These are phyloP conservation scores for Backusella liffmaniae DNA, from an alignment of 192 early-diverging fungal species.

Conservation along the genomic window DNA sequence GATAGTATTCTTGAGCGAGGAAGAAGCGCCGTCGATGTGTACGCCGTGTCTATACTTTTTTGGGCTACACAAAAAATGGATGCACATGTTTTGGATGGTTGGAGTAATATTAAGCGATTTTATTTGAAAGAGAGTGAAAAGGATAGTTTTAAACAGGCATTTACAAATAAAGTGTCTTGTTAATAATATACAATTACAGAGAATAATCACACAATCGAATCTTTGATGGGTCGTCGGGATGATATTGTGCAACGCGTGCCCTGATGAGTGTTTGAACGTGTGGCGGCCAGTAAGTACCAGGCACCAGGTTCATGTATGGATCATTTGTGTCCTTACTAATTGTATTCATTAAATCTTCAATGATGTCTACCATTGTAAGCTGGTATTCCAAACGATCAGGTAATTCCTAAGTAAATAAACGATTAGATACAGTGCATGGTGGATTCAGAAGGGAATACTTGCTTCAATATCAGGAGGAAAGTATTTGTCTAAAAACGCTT, in stretches of 20 bases:
- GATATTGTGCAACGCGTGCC: conserved; percentile 46
- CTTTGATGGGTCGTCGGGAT: conserved; percentile 44
- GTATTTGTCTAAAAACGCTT: conserved; percentile 31
- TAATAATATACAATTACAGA: background rate
- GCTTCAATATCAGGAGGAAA: conserved; percentile 31
- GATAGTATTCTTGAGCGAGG: background rate
- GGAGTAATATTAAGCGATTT: background rate
- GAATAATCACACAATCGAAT: conserved; percentile 25
- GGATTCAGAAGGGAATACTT: background rate
- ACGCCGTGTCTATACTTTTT: background rate
- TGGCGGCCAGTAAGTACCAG: conserved; percentile 49
- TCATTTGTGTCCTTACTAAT: conserved; percentile 30
- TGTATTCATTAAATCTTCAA: conserved; percentile 54
- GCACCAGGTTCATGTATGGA: conserved; percentile 43
- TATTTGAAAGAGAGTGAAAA: background rate
- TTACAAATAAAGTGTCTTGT: background rate
- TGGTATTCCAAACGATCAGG: background rate
- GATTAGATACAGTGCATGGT: background rate
- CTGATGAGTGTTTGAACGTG: conserved; percentile 53
- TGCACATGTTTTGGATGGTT: background rate
- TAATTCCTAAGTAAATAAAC: background rate
- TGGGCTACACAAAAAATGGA: background rate
- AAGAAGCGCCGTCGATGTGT: background rate
- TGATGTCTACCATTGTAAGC: background rate
- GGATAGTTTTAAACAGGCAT: background rate